Base-by-base conservation (phyloP, 257 asterid genomes). In the Solanum pinnatisectum region DNA sequence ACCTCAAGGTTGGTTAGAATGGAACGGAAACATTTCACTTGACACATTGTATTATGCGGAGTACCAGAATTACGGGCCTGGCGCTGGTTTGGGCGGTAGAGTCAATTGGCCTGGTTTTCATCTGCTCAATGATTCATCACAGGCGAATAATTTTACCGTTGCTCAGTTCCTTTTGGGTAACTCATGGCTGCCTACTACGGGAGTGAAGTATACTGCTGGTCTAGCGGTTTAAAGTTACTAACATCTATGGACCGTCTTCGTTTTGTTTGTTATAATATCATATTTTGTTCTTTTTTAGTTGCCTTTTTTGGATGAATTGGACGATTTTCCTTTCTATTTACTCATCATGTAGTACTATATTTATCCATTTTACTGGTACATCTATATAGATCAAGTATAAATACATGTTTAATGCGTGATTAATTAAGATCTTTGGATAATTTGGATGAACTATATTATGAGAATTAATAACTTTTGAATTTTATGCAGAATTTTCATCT, bases 1-100 rank as follows among this genome's bases (percentile, higher is more conserved):
- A 32, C 92, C 95, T 1, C 89, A 89, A 56, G 97, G 97, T 2
- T 94, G 97, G 97, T 91, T 94, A 2, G 95, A 92, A 37, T 94
- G 96, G 96, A 89, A 91, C 6, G 92, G 91, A 25, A 70, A 89
- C 79, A 90, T 87, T 6, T 94, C 93, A 0, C 81, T 94, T 5
- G 91, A 90, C 56, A 90, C 92, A 13, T 73, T 94, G 40, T 94
- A 74, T 40, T 94, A 91, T 20, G 96, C 92, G 0, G 97, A 94
- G 90, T 94, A 90, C 42, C 63, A 85, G 86, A 94, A 94, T 39
- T 89, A 42, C 8, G 97, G 97, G 10, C 91, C 95, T 0, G 97
- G 97, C 10, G 90, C 93, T 3, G 94, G 90, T 5, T 78, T 91
- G 52, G 88, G 89, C 2, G 83, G 60, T 3, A 85, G 97, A 73